Base-by-base conservation (phyloP, 1,139 yeast genomes). In the Eremothecium cymbalariae region DNA sequence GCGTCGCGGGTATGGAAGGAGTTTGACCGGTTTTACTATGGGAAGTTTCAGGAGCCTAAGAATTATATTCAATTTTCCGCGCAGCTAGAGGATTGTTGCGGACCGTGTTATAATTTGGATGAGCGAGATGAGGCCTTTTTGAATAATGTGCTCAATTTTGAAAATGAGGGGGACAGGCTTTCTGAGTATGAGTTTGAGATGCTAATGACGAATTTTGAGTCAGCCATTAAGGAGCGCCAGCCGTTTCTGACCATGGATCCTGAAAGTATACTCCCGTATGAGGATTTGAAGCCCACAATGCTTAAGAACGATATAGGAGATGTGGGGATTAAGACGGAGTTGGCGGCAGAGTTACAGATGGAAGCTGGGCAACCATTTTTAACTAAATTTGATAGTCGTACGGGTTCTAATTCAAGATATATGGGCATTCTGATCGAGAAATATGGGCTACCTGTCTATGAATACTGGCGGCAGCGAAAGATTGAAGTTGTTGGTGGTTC, bases 81-180 rank as follows among this genome's bases (percentile, higher is more conserved):
- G 3, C 90, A 96, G 0, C 94, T 90, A 12, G 98, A 93, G 55
- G 97, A 90, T 54, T 81, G 94, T 16, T 69, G 77, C 14, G 96
- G 97, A 1, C 77, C 82, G 34, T 77, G 77, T 23, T 90, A 86
- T 59, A 80, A 80, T 58, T 75, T 93, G 82, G 98, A 93, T 60
- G 98, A 90, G 57, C 68, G 52, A 8, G 99, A 90, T 59, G 94
- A 78, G 27, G 71, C 60, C 40, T 88, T 81, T 54, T 59, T 84
- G 34, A 57, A 54, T 2, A 54, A 63, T 8, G 23, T 25, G 11
- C 55, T 61, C 20, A 72, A 72, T 43, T 63, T 62, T 22, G 56
- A 31, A 17, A 42, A 32, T 32, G 44, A 40, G 24, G 40, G 40
- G n/a, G 33, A 36, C 18, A 36, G 44, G 24, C 70, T 88, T 45